phyloP scores from a whole-genome alignment of 176 grass and related monocot genomes.

The Aegilops speltoides region DNA sequence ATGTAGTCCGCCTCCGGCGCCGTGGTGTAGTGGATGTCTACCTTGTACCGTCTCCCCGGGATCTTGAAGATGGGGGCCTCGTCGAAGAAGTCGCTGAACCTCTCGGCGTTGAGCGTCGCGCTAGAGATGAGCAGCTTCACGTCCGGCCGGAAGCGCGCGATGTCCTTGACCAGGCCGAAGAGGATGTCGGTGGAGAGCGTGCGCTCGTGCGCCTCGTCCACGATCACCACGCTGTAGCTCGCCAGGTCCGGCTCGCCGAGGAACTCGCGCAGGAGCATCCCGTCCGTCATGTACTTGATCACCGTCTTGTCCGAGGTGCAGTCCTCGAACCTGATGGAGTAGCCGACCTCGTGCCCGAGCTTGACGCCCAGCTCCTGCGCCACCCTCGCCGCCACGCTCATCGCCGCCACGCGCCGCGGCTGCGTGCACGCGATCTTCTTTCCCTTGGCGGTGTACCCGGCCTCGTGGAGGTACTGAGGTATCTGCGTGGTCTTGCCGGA shows the following conservation, averaged over 20 bases:
- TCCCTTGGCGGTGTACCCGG: conserved; percentile 33
- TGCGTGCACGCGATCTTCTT: conserved; percentile 64
- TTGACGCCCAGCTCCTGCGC: conserved; percentile 64
- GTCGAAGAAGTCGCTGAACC: conserved; percentile 64
- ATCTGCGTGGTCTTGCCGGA: conserved; percentile 80
- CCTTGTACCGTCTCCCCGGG: conserved; percentile 54
- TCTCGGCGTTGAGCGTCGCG: conserved; percentile 66
- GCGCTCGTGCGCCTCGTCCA: conserved; percentile 80
- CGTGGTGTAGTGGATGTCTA: conserved; percentile 54
- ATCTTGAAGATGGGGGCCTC: conserved; percentile 55
- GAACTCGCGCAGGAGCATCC: conserved; percentile 64
- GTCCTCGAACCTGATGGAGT: conserved; percentile 77
- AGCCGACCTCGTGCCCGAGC: conserved; percentile 67
- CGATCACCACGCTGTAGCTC: conserved; percentile 63
- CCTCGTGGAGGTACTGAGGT: conserved; percentile 63
- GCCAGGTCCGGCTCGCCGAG: conserved; percentile 59
- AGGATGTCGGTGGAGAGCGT: conserved; percentile 63
- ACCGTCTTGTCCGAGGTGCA: conserved; percentile 62
- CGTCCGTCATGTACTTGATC: conserved; percentile 63
- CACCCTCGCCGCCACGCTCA: conserved; percentile 60
- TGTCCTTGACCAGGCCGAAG: conserved; percentile 72
- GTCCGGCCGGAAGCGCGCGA: conserved; percentile 38
- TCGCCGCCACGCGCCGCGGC: conserved; percentile 59
- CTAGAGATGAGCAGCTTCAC: conserved; percentile 64
- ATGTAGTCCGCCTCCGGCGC: conserved; percentile 66